Conservation (phyloP, 2,329 filamentous ascomycete genomes). For the Colletotrichum gloeosporioides region DNA sequence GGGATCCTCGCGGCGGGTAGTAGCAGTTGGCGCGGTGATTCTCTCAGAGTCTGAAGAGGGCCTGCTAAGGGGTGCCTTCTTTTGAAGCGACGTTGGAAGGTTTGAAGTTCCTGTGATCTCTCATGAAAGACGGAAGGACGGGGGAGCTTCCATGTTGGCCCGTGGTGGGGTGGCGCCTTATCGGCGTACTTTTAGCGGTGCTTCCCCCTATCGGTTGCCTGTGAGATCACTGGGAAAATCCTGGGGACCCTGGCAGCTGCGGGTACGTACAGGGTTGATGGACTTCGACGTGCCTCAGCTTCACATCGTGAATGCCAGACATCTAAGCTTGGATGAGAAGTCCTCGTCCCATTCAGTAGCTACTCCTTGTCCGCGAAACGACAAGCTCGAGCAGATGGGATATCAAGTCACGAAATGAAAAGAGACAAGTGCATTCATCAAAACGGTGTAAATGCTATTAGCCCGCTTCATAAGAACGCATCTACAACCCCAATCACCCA, state of each 20-base stretch:
- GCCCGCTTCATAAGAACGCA: conserved; percentile 6
- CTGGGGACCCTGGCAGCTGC: neutral
- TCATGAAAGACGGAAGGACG: neutral
- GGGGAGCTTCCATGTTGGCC: neutral
- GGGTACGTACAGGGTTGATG: neutral
- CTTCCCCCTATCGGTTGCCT: conserved; percentile 15
- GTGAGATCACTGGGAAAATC: conserved; percentile 10
- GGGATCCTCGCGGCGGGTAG: rapidly evolving
- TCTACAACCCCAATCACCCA: neutral
- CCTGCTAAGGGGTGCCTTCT: neutral
- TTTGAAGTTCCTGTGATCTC: neutral
- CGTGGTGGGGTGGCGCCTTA: conserved; percentile 3
- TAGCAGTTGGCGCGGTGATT: neutral
- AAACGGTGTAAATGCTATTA: conserved; percentile 12
- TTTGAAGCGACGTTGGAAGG: neutral
- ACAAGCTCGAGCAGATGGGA: rapidly evolving
- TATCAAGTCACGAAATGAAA: neutral
- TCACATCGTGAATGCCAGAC: neutral
- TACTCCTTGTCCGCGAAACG: neutral
- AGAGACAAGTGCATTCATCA: neutral
- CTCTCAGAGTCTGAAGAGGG: neutral
- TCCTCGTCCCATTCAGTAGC: neutral
- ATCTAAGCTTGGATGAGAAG: neutral
- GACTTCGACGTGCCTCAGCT: neutral
- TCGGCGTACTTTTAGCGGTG: neutral